Evolutionary conservation across 257 asterid species (phyloP), one percentile per base, ranked within the genome.

Genomic region (Lantana camara): DNA sequence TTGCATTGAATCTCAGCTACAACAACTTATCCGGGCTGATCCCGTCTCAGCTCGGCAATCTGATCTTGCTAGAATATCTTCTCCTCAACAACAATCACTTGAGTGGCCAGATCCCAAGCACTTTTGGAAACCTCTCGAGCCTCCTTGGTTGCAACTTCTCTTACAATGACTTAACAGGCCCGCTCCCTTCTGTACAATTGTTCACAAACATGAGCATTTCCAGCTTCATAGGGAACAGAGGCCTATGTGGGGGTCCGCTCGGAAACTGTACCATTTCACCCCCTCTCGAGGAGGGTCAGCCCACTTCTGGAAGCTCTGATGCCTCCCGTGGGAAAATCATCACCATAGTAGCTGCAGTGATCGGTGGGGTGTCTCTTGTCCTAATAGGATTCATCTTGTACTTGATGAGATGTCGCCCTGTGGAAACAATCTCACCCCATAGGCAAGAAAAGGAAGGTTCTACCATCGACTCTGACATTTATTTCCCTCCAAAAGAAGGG

Each of bases 401-500:
- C 51, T 68, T 82, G 38, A 92, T 92, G 96, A 92, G 69, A 66
- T 74, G 58, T 34, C 84, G 60, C 4, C 85, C 95, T 0, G 81
- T 68, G n/a, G 83, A 80, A 22, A 73, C 46, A 75, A 73, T 57
- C 32, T 5, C 30, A 59, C 53, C 0, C 16, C 83, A n/a, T n/a
- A n/a, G n/a, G 16, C 82, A 64, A 53, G 94, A 86, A 17, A 78
- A 80, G 56, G 90, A 83, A 27, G 3, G 32, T 27, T 27, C 4
- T 27, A 2, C 5, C 16, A 1, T 58, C 85, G 0, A 77, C 95
- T 16, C 57, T 0, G 97, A 92, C 44, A 89, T 92, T 3, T 92
- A 92, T 68, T 92, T 92, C 51, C 96, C 87, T 66, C 97, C 98
- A 0, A 86, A 83, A 66, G 98, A 92, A 48, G 98, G 97, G 57